Percentiles rank a stretch among this genome's conserved stretches.
Evolutionary conservation across 2,329 filamentous ascomycete genomes (phyloP).

Genomic region (Ophiostoma ulmi): DNA sequence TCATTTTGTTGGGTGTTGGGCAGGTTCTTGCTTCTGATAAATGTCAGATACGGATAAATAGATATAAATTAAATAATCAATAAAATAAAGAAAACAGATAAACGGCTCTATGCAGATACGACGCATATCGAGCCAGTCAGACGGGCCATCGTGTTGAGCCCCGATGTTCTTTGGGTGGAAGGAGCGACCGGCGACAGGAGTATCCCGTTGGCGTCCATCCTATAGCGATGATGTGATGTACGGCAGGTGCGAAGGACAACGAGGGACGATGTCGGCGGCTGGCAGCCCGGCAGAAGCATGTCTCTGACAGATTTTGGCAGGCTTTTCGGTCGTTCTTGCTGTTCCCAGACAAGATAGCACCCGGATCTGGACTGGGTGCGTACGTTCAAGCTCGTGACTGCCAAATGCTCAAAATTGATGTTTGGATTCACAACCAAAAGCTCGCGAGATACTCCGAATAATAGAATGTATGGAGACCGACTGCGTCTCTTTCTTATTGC

Average conservation of each 20-base stretch:
- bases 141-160: not conserved
- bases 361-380: not conserved
- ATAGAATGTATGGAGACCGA: not conserved
- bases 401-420: not conserved
- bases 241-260: constrained; percentile 8
- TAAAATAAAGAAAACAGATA: not conserved
- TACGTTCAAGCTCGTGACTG: not conserved
- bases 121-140: not conserved
- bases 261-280: not conserved
- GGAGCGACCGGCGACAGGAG: not conserved
- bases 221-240: not conserved
- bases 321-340: not conserved
- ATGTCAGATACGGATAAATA: not conserved
- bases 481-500: not conserved
- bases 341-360: not conserved
- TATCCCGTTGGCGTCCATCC: not conserved
- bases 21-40: not conserved
- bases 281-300: not conserved
- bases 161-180: not conserved
- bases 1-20: constrained; percentile 1
- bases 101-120: not conserved
- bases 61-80: not conserved
- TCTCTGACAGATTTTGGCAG: not conserved
- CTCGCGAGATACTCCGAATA: not conserved
- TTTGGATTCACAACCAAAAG: not conserved